Evolutionary conservation across 768 basidiomycete genomes (phyloP).

Genomic region (Galerina sulciceps): DNA sequence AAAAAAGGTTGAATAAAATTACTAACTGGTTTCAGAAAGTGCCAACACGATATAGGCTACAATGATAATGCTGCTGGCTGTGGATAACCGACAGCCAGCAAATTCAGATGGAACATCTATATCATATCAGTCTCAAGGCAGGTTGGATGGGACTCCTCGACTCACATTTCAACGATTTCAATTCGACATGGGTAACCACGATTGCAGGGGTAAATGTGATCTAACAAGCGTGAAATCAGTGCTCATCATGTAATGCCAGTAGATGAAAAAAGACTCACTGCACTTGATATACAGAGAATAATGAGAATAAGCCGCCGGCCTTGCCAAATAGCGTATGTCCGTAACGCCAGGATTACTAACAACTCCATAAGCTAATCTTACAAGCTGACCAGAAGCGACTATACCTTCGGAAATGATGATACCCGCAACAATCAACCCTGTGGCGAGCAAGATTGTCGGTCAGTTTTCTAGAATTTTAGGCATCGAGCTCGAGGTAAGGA

Average conservation of each 20-base stretch:
- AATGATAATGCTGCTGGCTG: constrained; percentile 41
- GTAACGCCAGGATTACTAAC: constrained; percentile 40
- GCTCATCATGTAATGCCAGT: neutral
- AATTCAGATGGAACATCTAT: constrained; percentile 22
- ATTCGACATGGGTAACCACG: constrained; percentile 35
- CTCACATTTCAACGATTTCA: constrained; percentile 38
- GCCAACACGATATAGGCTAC: constrained; percentile 41
- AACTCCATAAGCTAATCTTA: neutral
- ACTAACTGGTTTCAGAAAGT: constrained; percentile 43
- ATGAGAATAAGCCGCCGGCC: constrained; percentile 36
- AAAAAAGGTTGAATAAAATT: neutral
- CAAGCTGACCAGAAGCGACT: neutral
- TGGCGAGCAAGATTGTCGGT: too few species aligned
- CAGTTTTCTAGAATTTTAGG: neutral
- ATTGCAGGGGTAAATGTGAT: constrained; percentile 34
- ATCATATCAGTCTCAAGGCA: too few species aligned
- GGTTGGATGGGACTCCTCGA: neutral
- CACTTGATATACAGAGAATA: constrained; percentile 30
- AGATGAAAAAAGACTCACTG: constrained; percentile 10
- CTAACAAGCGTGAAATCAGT: constrained; percentile 19
- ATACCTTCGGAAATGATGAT: constrained; percentile 41
- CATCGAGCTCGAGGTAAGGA: neutral
- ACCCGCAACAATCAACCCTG: constrained; percentile 39
- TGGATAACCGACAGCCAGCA: constrained; percentile 34
- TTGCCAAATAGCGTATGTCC: constrained; percentile 50